Evolutionary conservation across 2,329 filamentous ascomycete genomes (phyloP), one percentile per base, ranked within the genome.

Genomic region (Epicoccum nigrum): DNA sequence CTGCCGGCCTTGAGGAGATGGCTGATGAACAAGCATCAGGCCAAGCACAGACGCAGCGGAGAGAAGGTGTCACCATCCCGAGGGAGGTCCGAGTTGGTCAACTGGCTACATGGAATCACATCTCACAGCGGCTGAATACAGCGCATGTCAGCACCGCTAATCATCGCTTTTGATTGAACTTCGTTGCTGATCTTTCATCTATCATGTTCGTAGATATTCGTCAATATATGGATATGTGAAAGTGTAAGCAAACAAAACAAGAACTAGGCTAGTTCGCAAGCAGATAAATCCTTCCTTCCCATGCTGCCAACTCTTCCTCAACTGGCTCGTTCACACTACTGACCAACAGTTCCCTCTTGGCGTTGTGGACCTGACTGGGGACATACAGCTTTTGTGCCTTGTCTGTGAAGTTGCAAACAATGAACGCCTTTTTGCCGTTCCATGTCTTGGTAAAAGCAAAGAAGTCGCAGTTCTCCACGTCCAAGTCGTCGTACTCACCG

Each of bases 401-500:
- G 1, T 63, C 67, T 0, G 70, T 70, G 28, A 75, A 74, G 48
- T 74, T 74, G 27, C 71, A 65, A 11, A 73, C 59, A 0, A 63
- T 59, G 1, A 74, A 41, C 17, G 64, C 71, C 42, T 54, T 67
- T 48, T 65, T 59, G 2, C 59, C 60, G 15, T 55, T 43, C 68
- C 63, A 70, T 13, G 59, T 66, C 59, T 73, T 71, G n/a, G 44
- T 60, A 31, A 68, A 79, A 9, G 73, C 63, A 51, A 90, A 91
- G 64, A 90, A 77, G 51, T 74, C 60, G 63, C 83, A 82, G 71
- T 74, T 58, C n/a, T 78, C 75, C 15, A 76, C 64, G 40, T 82
- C 81, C 28, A 82, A 70, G 7, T 80, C 67, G 37, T 81, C 71
- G 65, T 83, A 88, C 16, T 77, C 73, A 5, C 86, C 86, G 58